A percentile compares a stretch with the other conserved stretches of the same genome.
Conservation (phyloP, 2,329 filamentous ascomycete genomes). For the Paraphoma chrysanthemicola region DNA sequence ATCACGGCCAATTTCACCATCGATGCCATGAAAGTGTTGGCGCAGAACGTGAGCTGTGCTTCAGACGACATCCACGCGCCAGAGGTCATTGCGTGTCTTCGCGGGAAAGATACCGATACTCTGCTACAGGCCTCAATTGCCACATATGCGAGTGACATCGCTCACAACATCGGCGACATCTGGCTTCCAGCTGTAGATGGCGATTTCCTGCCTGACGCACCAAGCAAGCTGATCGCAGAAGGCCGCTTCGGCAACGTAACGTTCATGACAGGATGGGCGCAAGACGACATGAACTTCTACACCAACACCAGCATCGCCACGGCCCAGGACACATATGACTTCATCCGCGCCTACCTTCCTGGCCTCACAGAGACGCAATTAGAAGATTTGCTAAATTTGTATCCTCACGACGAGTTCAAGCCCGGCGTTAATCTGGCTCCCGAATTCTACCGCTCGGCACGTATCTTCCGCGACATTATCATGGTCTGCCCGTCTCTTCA, state of each 20-base stretch:
- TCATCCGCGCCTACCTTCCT: conserved; percentile 52
- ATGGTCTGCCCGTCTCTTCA: conserved; percentile 59
- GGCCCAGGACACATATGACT: conserved; percentile 48
- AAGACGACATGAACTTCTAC: conserved; percentile 56
- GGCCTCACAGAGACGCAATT: conserved; percentile 38
- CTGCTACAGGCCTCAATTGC: conserved; percentile 55
- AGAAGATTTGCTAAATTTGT: conserved; percentile 37
- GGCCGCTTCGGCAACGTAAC: conserved; percentile 53
- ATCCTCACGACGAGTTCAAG: conserved; percentile 53
- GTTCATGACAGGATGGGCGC: conserved; percentile 54
- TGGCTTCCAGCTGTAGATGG: conserved; percentile 60
- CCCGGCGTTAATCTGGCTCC: conserved; percentile 49
- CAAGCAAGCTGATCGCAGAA: conserved; percentile 50
- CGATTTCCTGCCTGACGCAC: conserved; percentile 57
- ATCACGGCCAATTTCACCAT: conserved; percentile 56
- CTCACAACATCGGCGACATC: conserved; percentile 54
- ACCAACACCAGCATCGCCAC: conserved; percentile 51
- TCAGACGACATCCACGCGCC: conserved; percentile 47
- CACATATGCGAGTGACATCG: conserved; percentile 50
- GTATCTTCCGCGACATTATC: conserved; percentile 60
- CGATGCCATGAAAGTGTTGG: conserved; percentile 55
- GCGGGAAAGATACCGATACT: conserved; percentile 50
- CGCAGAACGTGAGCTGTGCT: conserved; percentile 55
- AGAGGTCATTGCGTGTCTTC: conserved; percentile 57
- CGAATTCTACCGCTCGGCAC: conserved; percentile 59